Percentiles rank a stretch among this genome's conserved stretches.
Evolutionary conservation across 257 asterid species (phyloP).

Genomic region (Thymus mandschuricus): DNA sequence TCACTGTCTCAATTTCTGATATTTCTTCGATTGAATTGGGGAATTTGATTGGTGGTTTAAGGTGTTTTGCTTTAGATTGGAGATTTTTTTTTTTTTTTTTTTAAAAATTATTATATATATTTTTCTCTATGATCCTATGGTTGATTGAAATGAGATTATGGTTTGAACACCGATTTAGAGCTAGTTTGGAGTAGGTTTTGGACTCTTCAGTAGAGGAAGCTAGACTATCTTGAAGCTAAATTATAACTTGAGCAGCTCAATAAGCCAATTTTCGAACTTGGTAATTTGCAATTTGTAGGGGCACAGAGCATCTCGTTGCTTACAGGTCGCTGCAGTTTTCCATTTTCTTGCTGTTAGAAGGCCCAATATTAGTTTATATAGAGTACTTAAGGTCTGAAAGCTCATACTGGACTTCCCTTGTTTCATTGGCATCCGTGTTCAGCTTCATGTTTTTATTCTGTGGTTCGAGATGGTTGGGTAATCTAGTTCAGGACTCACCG

Average conservation of each 20-base stretch:
- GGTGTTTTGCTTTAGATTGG: constrained; percentile 3
- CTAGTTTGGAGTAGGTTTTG: constrained; percentile 11
- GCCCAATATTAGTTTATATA: neutral
- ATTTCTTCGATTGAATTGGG: constrained; percentile 11
- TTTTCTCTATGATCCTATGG: constrained; percentile 8
- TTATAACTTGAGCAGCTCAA: neutral
- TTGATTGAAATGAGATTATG: constrained; percentile 22
- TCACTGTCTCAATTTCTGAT: constrained; percentile 12
- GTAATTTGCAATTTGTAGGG: neutral
- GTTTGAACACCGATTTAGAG: constrained; percentile 1
- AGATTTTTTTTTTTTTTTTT: neutral
- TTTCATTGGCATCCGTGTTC: neutral
- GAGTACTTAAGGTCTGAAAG: neutral
- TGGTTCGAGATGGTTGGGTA: constrained; percentile 11
- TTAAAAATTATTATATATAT: no score
- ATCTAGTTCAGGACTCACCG: constrained; percentile 15
- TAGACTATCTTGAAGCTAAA: neutral
- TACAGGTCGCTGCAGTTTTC: neutral
- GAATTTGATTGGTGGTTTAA: constrained; percentile 13
- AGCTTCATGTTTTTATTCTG: neutral
- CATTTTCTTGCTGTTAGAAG: neutral
- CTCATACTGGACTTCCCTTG: neutral
- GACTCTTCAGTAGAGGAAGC: constrained; percentile 21
- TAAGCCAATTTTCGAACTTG: neutral
- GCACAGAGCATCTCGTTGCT: constrained; percentile 20